Base-by-base conservation (phyloP, 768 basidiomycete genomes). In the Lentinula boryana region DNA sequence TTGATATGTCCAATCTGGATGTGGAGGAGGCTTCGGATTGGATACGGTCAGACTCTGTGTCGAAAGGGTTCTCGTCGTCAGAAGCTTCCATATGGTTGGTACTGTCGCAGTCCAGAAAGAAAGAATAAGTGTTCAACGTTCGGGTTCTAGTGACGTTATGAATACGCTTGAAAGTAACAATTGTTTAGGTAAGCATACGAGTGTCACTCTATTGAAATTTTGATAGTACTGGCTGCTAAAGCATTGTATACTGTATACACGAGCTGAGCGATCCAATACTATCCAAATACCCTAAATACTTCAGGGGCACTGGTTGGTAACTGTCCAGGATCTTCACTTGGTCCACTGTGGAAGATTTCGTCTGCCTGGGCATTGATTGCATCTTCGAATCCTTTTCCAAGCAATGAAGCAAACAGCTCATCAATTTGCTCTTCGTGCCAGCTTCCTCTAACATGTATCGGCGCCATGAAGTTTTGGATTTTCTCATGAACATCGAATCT, bases 391-490 rank as follows among this genome's bases (percentile, higher is more conserved):
- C 88, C 88, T 69, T 80, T 86, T 1, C 95, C 95, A 33, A 98
- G 78, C 48, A 99, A 72, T 32, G 91, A 93, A 27, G 86, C 81
- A 73, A 99, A 98, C 58, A 98, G 74, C 70, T 98, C 96, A 68
- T 99, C 95, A 58, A 95, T 83, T 75, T 98, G 97, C 68, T 94
- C 93, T 62, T 98, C 94, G 64, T 96, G 93, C 97, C 97, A 99
- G 59, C 76, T 81, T 32, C 85, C 85, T 36, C 74, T 70, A 13
- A 77, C 70, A 6, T 84, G 82, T 12, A 95, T 86, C 5, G 96
- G 96, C 1, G 95, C 92, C 89, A 96, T 96, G 70, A 98, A 98
- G 72, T 95, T 94, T 71, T 95, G 92, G 54, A 97, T 77, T 76
- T 97, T 98, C 67, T 98, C 95, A 68, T 98, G 97, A 1, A 92